A percentile compares a stretch with the other conserved stretches of the same genome.
Conservation (phyloP, 345 rosid species). For the Bruguiera parviflora region DNA sequence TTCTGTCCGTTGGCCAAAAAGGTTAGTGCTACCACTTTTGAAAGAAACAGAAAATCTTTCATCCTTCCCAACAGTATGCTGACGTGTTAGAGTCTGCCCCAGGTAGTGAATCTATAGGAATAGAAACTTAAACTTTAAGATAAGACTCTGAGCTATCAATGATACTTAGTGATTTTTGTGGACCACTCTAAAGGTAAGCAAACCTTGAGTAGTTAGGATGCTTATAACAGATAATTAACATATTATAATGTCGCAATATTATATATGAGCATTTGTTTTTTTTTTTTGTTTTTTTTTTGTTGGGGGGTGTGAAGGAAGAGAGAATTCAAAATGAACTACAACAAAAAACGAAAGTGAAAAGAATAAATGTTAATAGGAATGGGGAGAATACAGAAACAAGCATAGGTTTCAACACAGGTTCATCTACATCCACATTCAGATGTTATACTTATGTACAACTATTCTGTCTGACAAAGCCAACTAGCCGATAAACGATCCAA, state of each 20-base stretch:
- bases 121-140: constrained; percentile 14
- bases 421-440: no score
- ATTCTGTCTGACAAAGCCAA: no score
- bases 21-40: constrained; percentile 17
- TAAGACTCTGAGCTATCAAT: constrained; percentile 10
- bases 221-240: neutral
- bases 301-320: neutral
- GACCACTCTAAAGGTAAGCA: neutral
- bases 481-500: neutral
- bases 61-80: constrained; percentile 14
- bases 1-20: constrained; percentile 25
- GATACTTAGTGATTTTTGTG: neutral
- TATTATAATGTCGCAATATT: neutral
- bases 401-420: no score
- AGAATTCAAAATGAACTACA: neutral
- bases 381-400: neutral
- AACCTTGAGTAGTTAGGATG: neutral
- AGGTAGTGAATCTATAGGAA: constrained; percentile 36
- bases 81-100: constrained; percentile 27
- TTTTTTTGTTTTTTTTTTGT: no score
- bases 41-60: constrained; percentile 31
- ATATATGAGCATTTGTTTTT: no score
- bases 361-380: neutral
- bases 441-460: no score
- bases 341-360: neutral